These are phyloP conservation scores for Thelephora terrestris DNA, from an alignment of 1,284 basidiomycete genomes.

Conservation along the genomic window DNA sequence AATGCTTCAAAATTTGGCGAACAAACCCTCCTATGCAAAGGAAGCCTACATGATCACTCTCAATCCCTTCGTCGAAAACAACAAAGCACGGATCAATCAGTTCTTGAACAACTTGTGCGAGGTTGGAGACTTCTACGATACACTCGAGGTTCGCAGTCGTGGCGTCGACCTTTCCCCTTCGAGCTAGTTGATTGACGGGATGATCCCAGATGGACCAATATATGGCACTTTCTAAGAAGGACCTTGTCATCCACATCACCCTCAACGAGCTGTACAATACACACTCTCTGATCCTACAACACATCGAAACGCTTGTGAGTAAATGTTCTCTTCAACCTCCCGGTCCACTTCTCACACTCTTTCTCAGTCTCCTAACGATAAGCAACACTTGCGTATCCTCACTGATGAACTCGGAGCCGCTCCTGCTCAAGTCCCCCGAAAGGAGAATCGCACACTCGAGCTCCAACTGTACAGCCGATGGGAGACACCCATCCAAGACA, in stretches of 20 bases:
- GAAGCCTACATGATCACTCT: constrained; percentile 98
- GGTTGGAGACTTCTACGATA: constrained; percentile 98
- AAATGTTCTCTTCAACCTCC: neutral
- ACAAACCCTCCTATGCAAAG: constrained; percentile 97
- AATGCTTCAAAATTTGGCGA: constrained; percentile 98
- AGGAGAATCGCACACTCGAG: constrained; percentile 94
- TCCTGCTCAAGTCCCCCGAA: constrained; percentile 90
- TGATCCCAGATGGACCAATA: constrained; percentile 92
- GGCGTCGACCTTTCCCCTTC: neutral
- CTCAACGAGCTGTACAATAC: constrained; percentile 99
- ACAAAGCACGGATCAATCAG: constrained; percentile 94
- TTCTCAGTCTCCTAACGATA: constrained; percentile 86
- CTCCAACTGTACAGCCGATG: constrained; percentile 92
- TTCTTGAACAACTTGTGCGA: constrained; percentile 97
- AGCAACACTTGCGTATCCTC: constrained; percentile 92
- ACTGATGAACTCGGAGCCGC: constrained; percentile 93
- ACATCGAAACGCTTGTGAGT: constrained; percentile 87
- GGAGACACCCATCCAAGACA: constrained; percentile 98
- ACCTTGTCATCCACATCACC: constrained; percentile 97
- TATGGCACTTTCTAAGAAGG: constrained; percentile 99
- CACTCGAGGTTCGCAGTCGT: constrained; percentile 68
- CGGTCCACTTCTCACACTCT: constrained; percentile 6
- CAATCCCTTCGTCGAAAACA: constrained; percentile 97
- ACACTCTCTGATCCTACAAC: constrained; percentile 88
- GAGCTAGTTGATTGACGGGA: neutral